phyloP scores from a whole-genome alignment of 1,284 basidiomycete genomes.

The Nidula niveotomentosa region DNA sequence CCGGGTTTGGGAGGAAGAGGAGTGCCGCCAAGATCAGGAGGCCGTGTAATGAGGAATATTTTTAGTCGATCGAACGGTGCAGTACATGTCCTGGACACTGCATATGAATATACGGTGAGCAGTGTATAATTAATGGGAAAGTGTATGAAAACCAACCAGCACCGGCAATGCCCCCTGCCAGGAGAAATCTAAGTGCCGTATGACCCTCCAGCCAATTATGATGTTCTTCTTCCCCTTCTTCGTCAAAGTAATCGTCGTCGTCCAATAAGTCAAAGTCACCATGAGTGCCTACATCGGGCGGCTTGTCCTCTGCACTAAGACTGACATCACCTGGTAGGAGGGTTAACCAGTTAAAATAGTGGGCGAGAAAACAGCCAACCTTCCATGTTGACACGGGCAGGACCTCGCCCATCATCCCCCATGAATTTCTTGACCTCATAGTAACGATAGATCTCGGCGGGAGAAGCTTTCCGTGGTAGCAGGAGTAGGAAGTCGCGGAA shows the following conservation, averaged over 20 bases:
- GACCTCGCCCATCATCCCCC: slow-evolving; percentile 75
- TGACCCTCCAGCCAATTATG: slow-evolving; percentile 68
- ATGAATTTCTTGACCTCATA: slow-evolving; percentile 79
- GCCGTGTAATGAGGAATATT: slow-evolving; percentile 92
- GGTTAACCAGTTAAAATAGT: slow-evolving; percentile 1
- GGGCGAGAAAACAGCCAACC: slow-evolving; percentile 44
- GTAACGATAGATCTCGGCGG: slow-evolving; percentile 85
- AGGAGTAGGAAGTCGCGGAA: slow-evolving; percentile 91
- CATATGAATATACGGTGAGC: slow-evolving; percentile 1
- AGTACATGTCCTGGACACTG: slow-evolving; percentile 93
- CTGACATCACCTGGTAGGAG: slow-evolving; percentile 64
- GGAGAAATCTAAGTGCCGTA: slow-evolving; percentile 85
- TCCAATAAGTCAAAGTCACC: slow-evolving; percentile 28
- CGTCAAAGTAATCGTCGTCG: slow-evolving; percentile 40
- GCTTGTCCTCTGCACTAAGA: slow-evolving; percentile 69
- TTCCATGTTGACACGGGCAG: slow-evolving; percentile 85
- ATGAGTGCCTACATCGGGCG: slow-evolving; percentile 33
- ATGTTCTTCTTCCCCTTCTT: slow-evolving; percentile 58
- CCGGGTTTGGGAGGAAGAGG: slow-evolving; percentile 42
- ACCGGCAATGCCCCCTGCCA: slow-evolving; percentile 94
- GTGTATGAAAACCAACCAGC: slow-evolving; percentile 57
- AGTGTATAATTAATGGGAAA: background rate
- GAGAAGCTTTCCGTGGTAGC: slow-evolving; percentile 78
- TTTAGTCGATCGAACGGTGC: slow-evolving; percentile 98
- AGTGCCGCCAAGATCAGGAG: slow-evolving; percentile 65